phyloP scores from a whole-genome alignment of 208 protist species.

The Leishmania martiniquensis region DNA sequence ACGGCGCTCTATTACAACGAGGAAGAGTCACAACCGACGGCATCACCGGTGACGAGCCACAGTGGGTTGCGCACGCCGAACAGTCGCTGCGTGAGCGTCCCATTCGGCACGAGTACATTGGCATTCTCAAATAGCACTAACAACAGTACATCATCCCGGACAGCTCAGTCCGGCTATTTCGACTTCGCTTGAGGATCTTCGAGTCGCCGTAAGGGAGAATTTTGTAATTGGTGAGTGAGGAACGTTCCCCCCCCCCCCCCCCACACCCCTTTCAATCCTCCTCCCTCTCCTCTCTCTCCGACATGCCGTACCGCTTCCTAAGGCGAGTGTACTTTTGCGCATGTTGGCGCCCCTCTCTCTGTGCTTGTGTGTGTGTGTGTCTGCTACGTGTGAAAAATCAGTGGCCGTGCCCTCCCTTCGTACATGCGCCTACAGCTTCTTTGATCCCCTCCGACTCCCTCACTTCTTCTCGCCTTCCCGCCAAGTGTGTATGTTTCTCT shows the following conservation, averaged over 20 bases:
- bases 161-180: slow-evolving; percentile 25
- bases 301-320: not conserved
- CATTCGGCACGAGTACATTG: slow-evolving; percentile 17
- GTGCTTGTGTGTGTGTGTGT: not conserved
- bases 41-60: not conserved
- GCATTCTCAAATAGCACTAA: slow-evolving; percentile 5
- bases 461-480: not conserved
- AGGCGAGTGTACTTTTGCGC: not conserved
- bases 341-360: too few species aligned
- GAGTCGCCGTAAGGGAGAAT: not conserved
- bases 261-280: not conserved
- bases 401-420: too few species aligned
- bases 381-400: not conserved
- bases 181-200: slow-evolving; percentile 16
- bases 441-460: not conserved
- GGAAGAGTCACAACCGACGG: not conserved
- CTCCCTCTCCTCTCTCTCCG: too few species aligned
- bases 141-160: slow-evolving; percentile 5
- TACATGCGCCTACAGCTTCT: not conserved
- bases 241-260: not conserved
- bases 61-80: slow-evolving; percentile 26
- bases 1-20: slow-evolving; percentile 23
- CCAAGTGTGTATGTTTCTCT: not conserved
- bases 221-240: not conserved
- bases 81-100: slow-evolving; percentile 33